Evolutionary conservation across 495 filamentous ascomycete genomes (phyloP).

Genomic region (Talaromyces ruber): DNA sequence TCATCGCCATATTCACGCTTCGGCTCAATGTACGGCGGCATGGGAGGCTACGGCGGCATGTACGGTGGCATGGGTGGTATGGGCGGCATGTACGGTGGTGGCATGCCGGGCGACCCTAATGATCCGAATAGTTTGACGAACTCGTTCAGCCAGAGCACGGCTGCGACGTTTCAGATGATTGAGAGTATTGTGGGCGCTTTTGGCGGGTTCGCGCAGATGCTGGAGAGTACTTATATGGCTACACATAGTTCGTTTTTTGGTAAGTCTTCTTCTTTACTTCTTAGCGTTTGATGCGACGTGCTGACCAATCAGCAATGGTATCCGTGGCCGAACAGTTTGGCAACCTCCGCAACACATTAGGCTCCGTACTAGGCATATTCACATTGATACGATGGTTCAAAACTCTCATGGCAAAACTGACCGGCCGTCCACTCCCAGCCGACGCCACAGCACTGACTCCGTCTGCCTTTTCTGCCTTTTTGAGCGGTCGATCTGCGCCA

Average conservation of each 20-base stretch:
- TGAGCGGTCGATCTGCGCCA: constrained; percentile 35
- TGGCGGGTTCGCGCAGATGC: constrained; percentile 97
- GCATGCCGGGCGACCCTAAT: constrained; percentile 57
- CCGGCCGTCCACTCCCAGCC: constrained; percentile 84
- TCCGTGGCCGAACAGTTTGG: constrained; percentile 96
- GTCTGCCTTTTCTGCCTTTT: constrained; percentile 80
- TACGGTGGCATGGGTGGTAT: constrained; percentile 43
- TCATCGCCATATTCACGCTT: constrained; percentile 61
- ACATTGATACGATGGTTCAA: constrained; percentile 90
- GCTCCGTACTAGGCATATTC: constrained; percentile 91
- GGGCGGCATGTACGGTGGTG: constrained; percentile 25
- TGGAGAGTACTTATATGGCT: constrained; percentile 99
- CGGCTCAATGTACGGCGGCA: constrained; percentile 47
- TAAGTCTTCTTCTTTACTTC: constrained; percentile 36
- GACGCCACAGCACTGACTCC: constrained; percentile 81
- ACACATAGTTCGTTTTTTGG: constrained; percentile 98
- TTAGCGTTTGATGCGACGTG: constrained; percentile 4
- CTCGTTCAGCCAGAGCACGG: constrained; percentile 82
- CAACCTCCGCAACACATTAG: constrained; percentile 87
- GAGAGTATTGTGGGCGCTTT: constrained; percentile 97
- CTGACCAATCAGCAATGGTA: constrained; percentile 64
- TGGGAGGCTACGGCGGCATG: constrained; percentile 30
- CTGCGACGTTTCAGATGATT: constrained; percentile 98
- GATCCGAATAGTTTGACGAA: constrained; percentile 89
- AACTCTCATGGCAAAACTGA: constrained; percentile 83